A percentile compares a stretch with the other conserved stretches of the same genome.
These are phyloP conservation scores for Irpex lacteus DNA, from an alignment of 1,284 basidiomycete species.

Conservation along the genomic window DNA sequence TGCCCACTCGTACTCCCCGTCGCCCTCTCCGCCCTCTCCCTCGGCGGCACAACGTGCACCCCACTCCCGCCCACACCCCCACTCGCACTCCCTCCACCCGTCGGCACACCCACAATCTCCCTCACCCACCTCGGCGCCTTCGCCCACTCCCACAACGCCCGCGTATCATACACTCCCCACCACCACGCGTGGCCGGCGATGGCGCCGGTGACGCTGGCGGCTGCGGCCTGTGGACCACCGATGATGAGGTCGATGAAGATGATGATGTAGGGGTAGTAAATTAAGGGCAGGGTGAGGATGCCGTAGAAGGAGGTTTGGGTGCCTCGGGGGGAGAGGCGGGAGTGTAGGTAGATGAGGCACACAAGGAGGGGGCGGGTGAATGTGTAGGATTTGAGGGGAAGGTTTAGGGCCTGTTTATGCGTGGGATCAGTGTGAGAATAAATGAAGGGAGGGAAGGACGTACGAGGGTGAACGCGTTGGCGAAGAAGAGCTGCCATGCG, in stretches of 20 bases:
- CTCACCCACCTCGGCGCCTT: conserved; percentile 39
- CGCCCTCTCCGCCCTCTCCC: conserved; percentile 19
- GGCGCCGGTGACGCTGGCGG: conserved; percentile 63
- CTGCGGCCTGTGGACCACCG: conserved; percentile 58
- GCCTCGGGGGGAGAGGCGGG: conserved; percentile 63
- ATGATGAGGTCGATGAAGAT: conserved; percentile 70
- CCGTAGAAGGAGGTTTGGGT: conserved; percentile 73
- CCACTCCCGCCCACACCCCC: conserved; percentile 23
- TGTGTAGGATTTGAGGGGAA: conserved; percentile 57
- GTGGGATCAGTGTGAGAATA: not conserved
- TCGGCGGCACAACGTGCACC: conserved; percentile 31
- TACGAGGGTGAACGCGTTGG: conserved; percentile 58
- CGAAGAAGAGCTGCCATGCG: conserved; percentile 69
- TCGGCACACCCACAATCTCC: conserved; percentile 23
- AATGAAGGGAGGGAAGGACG: conserved; percentile 22
- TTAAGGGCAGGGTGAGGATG: conserved; percentile 65
- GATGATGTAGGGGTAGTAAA: conserved; percentile 76
- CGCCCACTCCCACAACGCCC: conserved; percentile 23
- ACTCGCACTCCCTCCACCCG: conserved; percentile 17
- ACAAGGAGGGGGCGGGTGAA: conserved; percentile 70
- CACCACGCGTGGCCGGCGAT: conserved; percentile 80
- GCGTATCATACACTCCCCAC: conserved; percentile 57
- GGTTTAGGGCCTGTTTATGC: conserved; percentile 53
- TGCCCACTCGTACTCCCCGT: conserved; percentile 25
- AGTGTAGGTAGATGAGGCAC: conserved; percentile 67